Base-by-base conservation (phyloP, 1,139 yeast species). In the Candida gigantensis region DNA sequence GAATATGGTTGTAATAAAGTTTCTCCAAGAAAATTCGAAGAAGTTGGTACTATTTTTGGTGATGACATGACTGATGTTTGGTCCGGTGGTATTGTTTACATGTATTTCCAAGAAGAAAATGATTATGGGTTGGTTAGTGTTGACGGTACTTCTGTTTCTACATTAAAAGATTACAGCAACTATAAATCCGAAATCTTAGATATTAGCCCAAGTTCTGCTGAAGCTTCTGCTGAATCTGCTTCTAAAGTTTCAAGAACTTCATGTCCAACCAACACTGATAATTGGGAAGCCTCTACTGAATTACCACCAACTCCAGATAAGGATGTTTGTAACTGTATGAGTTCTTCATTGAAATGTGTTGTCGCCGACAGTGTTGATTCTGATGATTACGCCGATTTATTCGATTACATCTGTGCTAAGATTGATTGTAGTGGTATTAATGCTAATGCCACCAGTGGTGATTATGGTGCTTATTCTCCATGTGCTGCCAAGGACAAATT, bases 71-170 rank as follows among this genome's bases (percentile, higher is more conserved):
- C 85, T 25, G 78, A 72, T 41, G 88, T 84, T 34, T 87, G 95
- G 95, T 86, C 95, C 30, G 96, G 96, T 47, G 96, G 95, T 53
- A 79, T 87, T 54, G 95, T 83, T 23, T 87, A 86, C 69, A 84
- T 86, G 95, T 87, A 84, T 66, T 84, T 81, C 62, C 81, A 86
- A 66, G 96, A 87, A 64, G 79, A 69, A 40, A 87, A 86, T 63
- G 65, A 83, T 49, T 87, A 84, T 57, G 96, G 96, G 46, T 79
- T 87, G 42, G 95, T 87, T 39, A 55, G 79, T 33, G 67, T 81
- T 42, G 57, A 55, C 19, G 64, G 57, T 33, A 64, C 65, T 40
- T 51, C 55, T 31, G 72, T 67, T 29, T 60, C 60, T 25, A 69
- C 75, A 30, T 54, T 69, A 52, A 65, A 62, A 41, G 73, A 75